Base-by-base conservation (phyloP, 2,329 filamentous ascomycete species). In the Aspergillus japonicus region DNA sequence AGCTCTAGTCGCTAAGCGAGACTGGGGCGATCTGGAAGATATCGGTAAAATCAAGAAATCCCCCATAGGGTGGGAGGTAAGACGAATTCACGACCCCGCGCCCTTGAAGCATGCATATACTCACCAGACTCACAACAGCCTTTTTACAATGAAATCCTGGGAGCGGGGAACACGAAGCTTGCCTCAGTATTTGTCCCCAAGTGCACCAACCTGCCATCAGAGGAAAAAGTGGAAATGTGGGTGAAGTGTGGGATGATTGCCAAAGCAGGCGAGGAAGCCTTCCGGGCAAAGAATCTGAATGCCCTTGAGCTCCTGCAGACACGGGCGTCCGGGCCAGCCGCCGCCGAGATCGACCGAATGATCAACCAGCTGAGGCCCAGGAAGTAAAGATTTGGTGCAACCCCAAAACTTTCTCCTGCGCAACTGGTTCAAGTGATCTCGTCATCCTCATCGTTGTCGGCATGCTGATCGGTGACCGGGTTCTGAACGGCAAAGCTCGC, bases 31-130 rank as follows among this genome's bases (percentile, higher is more conserved):
- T 73, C 84, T 99, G 59, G 93, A 98, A 74, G 93, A 97, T 67
- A 85, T 92, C 67, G 85, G 86, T 39, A 84, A 83, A 70, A 86
- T 76, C 44, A 85, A 90, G 71, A 96, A 93, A 76, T 95, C 90
- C 60, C 91, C 94, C 0, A 98, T 99, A 72, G 94, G 94, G 11
- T 99, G 95, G 95, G 92, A 96, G 85, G 90, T 92, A 77, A 81
- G 87, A 81, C 87, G 79, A 47, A 56, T 59, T 54, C 42, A 54
- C 49, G 58, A 19, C 50, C 47, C 48, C 47, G 39, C 39, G 62
- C 64, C 24, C 58, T 49, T 56, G 23, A 49, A 61, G 58, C 60
- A 47, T 65, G 56, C 57, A 66, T 44, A 56, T 55, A 66, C 73
- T 76, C 51, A 77, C 70, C 67, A 31, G 61, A 60, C 62, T 61